A percentile compares a stretch with the other conserved stretches of the same genome.
Conservation (phyloP, 768 basidiomycete genomes). For the Hygrophoropsis aurantiaca region DNA sequence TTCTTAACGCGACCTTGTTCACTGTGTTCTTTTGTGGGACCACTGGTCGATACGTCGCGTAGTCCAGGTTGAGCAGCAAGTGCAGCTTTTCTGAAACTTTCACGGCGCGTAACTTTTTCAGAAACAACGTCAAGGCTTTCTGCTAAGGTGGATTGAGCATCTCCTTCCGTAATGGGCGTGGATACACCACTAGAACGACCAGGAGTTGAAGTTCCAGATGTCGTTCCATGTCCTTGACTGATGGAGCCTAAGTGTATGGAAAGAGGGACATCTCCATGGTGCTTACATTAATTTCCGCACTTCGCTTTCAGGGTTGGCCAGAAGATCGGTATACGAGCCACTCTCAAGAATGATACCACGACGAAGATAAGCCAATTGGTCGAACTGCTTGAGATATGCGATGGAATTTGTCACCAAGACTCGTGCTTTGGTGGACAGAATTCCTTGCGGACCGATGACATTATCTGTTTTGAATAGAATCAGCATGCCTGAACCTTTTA, state of each 20-base stretch:
- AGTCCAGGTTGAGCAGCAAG: constrained; percentile 42
- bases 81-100: constrained; percentile 58
- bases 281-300: constrained; percentile 76
- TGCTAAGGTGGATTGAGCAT: constrained; percentile 19
- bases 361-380: constrained; percentile 72
- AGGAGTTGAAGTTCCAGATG: constrained; percentile 56
- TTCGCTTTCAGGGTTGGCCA: constrained; percentile 61
- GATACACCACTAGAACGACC: constrained; percentile 28
- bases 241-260: neutral
- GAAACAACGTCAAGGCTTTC: constrained; percentile 34
- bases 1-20: constrained; percentile 82
- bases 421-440: constrained; percentile 81
- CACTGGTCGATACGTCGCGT: constrained; percentile 41
- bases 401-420: constrained; percentile 87
- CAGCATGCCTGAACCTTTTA: neutral
- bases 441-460: constrained; percentile 82
- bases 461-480: constrained; percentile 48
- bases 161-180: constrained; percentile 22
- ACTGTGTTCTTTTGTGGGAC: constrained; percentile 65
- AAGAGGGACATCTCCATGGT: neutral
- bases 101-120: constrained; percentile 58
- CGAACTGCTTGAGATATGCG: constrained; percentile 77
- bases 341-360: constrained; percentile 80
- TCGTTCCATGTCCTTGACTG: constrained; percentile 48
- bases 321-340: constrained; percentile 62